Percentiles rank a stretch among this genome's conserved stretches.
Conservation (phyloP, 2,329 filamentous ascomycete genomes). For the Macrophomina tecta region DNA sequence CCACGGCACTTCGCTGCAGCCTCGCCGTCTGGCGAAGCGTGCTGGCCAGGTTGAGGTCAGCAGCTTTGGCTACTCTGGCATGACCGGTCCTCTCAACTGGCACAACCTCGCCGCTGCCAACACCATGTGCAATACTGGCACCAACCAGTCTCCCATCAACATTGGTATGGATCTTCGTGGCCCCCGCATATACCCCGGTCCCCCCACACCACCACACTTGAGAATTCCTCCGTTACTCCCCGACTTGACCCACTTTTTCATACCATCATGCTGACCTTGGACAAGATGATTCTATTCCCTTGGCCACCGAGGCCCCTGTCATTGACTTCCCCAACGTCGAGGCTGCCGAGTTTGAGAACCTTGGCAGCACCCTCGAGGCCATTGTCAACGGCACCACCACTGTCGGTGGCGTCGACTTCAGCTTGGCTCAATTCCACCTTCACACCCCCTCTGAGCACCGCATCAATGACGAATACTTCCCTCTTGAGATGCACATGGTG, state of each 20-base stretch:
- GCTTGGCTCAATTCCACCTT: constrained; percentile 64
- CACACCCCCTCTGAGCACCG: constrained; percentile 66
- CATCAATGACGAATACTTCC: constrained; percentile 55
- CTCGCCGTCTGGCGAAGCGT: constrained; percentile 35
- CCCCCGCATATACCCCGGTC: constrained; percentile 10
- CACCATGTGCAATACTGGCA: constrained; percentile 55
- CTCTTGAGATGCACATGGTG: constrained; percentile 64
- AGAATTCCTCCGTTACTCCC: background rate
- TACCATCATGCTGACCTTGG: constrained; percentile 31
- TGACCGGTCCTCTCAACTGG: constrained; percentile 61
- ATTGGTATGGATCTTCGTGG: constrained; percentile 41
- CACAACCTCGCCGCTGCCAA: constrained; percentile 53
- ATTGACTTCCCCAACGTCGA: constrained; percentile 51
- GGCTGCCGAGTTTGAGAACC: constrained; percentile 61
- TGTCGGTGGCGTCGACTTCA: constrained; percentile 49
- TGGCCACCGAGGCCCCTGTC: constrained; percentile 38
- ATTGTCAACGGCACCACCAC: constrained; percentile 58
- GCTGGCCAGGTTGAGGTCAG: constrained; percentile 40
- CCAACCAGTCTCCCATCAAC: constrained; percentile 63
- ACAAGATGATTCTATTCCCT: constrained; percentile 40
- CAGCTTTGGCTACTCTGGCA: constrained; percentile 51
- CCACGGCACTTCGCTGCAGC: constrained; percentile 49
- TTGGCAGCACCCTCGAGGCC: constrained; percentile 64
- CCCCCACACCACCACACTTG: constrained; percentile 3
- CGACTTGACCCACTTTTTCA: constrained; percentile 35